Conservation (phyloP, 768 basidiomycete genomes). For the Baorangia bicolor region DNA sequence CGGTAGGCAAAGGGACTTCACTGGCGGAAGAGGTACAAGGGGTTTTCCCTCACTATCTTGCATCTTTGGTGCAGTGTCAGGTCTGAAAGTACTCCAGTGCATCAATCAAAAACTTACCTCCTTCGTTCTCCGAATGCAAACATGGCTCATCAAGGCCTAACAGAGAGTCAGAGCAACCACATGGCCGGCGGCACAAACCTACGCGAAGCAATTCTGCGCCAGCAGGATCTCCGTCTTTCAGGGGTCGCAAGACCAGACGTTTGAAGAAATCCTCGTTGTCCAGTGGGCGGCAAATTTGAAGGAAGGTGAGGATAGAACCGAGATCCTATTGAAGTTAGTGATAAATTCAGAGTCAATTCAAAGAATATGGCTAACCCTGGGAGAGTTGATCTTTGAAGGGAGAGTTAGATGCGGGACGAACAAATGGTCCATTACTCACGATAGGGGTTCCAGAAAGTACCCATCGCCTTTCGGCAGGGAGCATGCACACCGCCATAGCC, state of each 20-base stretch:
- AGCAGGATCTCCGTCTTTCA: constrained; percentile 63
- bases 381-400: constrained; percentile 67
- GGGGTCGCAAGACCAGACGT: constrained; percentile 71
- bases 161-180: constrained; percentile 5
- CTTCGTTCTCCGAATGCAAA: constrained; percentile 81
- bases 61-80: constrained; percentile 54
- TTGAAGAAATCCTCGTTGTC: constrained; percentile 85
- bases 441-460: constrained; percentile 86
- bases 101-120: constrained; percentile 45
- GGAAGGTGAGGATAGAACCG: constrained; percentile 81
- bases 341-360: neutral
- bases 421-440: constrained; percentile 44
- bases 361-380: constrained; percentile 43
- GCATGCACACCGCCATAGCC: constrained; percentile 61
- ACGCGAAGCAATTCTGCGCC: constrained; percentile 75
- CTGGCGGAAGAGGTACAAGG: constrained; percentile 75
- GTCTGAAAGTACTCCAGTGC: neutral
- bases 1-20: constrained; percentile 22
- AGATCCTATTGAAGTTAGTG: constrained; percentile 58
- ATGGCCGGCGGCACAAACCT: constrained; percentile 16
- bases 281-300: constrained; percentile 81
- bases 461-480: constrained; percentile 76
- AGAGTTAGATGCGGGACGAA: neutral
- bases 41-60: constrained; percentile 74
- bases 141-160: constrained; percentile 73